phyloP scores from a whole-genome alignment of 805 yeast species.

The Pichia cephalocereana region DNA sequence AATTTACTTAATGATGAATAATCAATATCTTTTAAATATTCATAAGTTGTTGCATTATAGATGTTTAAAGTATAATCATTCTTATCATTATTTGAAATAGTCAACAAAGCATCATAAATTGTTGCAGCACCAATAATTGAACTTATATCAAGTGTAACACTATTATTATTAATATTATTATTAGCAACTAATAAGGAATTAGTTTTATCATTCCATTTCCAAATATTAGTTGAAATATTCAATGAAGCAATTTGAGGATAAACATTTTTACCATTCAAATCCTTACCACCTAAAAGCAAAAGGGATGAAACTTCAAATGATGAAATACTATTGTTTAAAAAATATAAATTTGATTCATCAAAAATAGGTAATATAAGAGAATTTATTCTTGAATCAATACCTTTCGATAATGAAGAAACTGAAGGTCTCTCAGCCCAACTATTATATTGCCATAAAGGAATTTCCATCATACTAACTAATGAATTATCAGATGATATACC shows the following conservation, averaged over 20 bases:
- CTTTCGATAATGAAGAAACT: slow-evolving; percentile 21
- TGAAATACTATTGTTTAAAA: slow-evolving; percentile 18
- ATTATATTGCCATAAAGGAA: slow-evolving; percentile 62
- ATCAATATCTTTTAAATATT: slow-evolving; percentile 25
- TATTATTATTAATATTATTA: neutral
- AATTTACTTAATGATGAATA: slow-evolving; percentile 17
- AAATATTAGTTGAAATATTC: slow-evolving; percentile 28
- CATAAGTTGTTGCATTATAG: slow-evolving; percentile 32
- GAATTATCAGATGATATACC: slow-evolving; percentile 48
- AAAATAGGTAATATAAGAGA: slow-evolving; percentile 52
- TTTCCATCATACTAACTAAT: slow-evolving; percentile 66
- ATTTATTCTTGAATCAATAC: slow-evolving; percentile 44
- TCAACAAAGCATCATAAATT: slow-evolving; percentile 41
- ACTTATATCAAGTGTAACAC: slow-evolving; percentile 11
- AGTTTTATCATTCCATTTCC: slow-evolving; percentile 35
- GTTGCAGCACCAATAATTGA: slow-evolving; percentile 40
- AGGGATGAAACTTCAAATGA: slow-evolving; percentile 31
- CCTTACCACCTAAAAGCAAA: slow-evolving; percentile 55
- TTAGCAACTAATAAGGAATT: slow-evolving; percentile 17
- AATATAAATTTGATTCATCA: slow-evolving; percentile 17
- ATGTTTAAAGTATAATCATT: slow-evolving; percentile 28
- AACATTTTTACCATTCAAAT: slow-evolving; percentile 27
- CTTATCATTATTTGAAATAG: slow-evolving; percentile 22
- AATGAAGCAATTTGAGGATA: slow-evolving; percentile 36
- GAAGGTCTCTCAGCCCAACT: slow-evolving; percentile 55